A percentile compares a stretch with the other conserved stretches of the same genome.
Evolutionary conservation across 306 rosid genomes (phyloP).

Genomic region (Ziziphus jujuba): DNA sequence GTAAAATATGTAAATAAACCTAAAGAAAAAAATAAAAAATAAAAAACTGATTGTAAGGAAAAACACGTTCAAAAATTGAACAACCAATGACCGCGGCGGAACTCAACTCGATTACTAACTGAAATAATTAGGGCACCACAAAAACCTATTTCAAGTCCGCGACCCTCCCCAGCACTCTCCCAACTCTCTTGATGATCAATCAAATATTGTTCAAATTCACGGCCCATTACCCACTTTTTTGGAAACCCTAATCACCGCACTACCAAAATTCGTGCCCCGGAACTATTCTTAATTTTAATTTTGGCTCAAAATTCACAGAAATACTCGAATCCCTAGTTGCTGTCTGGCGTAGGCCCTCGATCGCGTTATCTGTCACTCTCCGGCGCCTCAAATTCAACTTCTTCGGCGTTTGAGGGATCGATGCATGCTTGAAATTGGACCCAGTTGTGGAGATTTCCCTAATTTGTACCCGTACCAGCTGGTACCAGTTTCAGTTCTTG

Average conservation of each 20-base stretch:
- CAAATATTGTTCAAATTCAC: slow-evolving; percentile 4
- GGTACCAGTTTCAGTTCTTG: slow-evolving; percentile 12
- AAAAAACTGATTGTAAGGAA: neutral
- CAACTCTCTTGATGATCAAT: neutral
- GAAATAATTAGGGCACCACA: slow-evolving; percentile 4
- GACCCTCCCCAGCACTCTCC: slow-evolving; percentile 4
- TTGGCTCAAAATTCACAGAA: slow-evolving; percentile 24
- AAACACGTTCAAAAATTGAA: slow-evolving; percentile 9
- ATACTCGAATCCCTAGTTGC: slow-evolving; percentile 17
- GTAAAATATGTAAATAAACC: too few species aligned
- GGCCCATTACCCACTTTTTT: slow-evolving; percentile 10
- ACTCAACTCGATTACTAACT: slow-evolving; percentile 25
- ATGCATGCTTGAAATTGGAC: slow-evolving; percentile 1
- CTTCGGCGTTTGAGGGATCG: slow-evolving; percentile 19
- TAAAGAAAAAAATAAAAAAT: too few species aligned
- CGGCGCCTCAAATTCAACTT: slow-evolving; percentile 24
- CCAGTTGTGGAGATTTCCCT: slow-evolving; percentile 10
- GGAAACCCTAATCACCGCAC: slow-evolving; percentile 1
- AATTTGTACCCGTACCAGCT: slow-evolving; percentile 4
- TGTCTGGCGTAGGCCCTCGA: slow-evolving; percentile 31
- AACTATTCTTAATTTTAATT: slow-evolving; percentile 5
- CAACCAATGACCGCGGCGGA: slow-evolving; percentile 21
- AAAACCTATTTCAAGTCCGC: slow-evolving; percentile 34
- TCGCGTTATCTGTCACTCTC: slow-evolving; percentile 24
- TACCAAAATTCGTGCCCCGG: neutral